These are phyloP conservation scores for Mortierella sp. DNA, from an alignment of 371 early-diverging fungal species.

Conservation along the genomic window DNA sequence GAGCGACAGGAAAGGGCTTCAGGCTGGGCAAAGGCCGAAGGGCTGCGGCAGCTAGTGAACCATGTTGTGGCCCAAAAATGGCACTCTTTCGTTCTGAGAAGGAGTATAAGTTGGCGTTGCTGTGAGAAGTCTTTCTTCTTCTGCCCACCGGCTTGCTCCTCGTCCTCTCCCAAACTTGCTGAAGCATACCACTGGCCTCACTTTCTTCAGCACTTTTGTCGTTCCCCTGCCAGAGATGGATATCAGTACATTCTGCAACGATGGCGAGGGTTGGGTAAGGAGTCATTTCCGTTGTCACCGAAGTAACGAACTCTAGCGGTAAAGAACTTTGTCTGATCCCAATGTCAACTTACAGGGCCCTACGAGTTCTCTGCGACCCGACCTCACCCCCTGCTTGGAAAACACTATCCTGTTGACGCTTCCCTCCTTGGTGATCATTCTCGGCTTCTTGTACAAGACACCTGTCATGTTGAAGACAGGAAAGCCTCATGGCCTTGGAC, in stretches of 20 bases:
- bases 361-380: conserved; percentile 24
- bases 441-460: conserved; percentile 10
- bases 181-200: not conserved
- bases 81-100: too few species aligned
- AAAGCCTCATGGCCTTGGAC: conserved; percentile 47
- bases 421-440: conserved; percentile 32
- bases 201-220: not conserved
- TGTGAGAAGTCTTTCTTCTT: not conserved
- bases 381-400: conserved; percentile 48
- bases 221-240: conserved; percentile 10
- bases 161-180: conserved; percentile 4
- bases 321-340: not conserved
- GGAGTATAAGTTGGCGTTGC: too few species aligned
- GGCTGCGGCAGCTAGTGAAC: too few species aligned
- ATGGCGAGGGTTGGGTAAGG: conserved; percentile 32
- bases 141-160: not conserved
- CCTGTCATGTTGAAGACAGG: conserved; percentile 31
- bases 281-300: not conserved
- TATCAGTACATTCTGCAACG: conserved; percentile 23
- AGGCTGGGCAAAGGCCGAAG: too few species aligned
- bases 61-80: too few species aligned
- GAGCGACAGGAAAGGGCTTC: too few species aligned
- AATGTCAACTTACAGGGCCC: conserved; percentile 29
- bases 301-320: not conserved
- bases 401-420: conserved; percentile 43